These are phyloP conservation scores for Flammula alnicola DNA, from an alignment of 1,284 basidiomycete genomes.

Conservation along the genomic window DNA sequence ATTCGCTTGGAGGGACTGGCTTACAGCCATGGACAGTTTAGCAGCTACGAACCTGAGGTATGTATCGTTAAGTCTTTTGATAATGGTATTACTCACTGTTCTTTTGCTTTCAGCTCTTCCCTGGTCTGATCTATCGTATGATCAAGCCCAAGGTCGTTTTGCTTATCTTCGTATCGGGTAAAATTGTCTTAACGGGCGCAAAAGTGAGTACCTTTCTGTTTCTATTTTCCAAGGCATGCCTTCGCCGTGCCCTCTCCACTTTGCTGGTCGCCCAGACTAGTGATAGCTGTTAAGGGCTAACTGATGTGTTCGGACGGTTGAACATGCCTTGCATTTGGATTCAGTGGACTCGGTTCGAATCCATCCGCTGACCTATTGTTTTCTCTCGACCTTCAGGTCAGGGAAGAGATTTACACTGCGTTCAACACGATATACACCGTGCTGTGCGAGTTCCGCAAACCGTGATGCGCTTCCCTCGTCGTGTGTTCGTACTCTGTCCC, in stretches of 20 bases:
- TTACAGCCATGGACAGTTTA: conserved; percentile 98
- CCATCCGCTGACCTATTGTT: conserved; percentile 49
- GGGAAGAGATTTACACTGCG: conserved; percentile 99
- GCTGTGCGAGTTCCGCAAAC: conserved; percentile 88
- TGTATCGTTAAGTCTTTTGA: conserved; percentile 31
- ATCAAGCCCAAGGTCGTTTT: conserved; percentile 99
- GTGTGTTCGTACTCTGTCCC: conserved; percentile 14
- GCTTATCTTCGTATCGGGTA: conserved; percentile 98
- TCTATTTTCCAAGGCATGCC: conserved; percentile 23
- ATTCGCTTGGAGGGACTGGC: conserved; percentile 98
- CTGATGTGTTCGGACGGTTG: conserved; percentile 20
- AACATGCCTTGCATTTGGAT: conserved; percentile 24
- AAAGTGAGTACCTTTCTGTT: conserved; percentile 69
- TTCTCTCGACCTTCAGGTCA: conserved; percentile 64
- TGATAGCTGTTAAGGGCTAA: conserved; percentile 15
- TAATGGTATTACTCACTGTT: background rate
- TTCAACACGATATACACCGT: conserved; percentile 99
- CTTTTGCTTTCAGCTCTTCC: conserved; percentile 78
- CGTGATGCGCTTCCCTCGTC: conserved; percentile 44
- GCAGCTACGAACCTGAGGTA: conserved; percentile 97
- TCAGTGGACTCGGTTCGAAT: conserved; percentile 42
- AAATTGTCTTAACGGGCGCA: conserved; percentile 98
- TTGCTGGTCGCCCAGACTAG: conserved; percentile 10
- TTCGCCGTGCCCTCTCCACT: conserved; percentile 10
- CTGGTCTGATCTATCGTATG: conserved; percentile 99